These are phyloP conservation scores for Pseudocercospora fuligena DNA, from an alignment of 2,329 filamentous ascomycete genomes.

Conservation along the genomic window DNA sequence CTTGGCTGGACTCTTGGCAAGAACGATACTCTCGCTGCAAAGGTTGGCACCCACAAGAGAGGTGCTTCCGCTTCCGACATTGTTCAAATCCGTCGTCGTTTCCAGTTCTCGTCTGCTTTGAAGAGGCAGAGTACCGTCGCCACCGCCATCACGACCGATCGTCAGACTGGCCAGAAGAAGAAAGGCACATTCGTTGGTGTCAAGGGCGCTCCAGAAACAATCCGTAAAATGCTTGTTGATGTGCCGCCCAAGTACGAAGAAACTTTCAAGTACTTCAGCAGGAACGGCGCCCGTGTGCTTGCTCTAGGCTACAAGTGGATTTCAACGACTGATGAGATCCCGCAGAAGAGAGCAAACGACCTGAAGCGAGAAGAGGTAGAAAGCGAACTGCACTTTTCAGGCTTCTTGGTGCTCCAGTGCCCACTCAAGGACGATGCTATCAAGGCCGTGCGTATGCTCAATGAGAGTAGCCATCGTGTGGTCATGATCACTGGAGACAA, in stretches of 20 bases:
- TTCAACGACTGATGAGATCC: conserved; percentile 78
- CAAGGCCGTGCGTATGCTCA: conserved; percentile 92
- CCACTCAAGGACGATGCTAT: conserved; percentile 96
- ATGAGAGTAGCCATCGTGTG: conserved; percentile 96
- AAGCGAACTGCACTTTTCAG: conserved; percentile 81
- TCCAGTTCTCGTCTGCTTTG: conserved; percentile 95
- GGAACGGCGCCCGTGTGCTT: conserved; percentile 91
- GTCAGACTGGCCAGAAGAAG: conserved; percentile 73
- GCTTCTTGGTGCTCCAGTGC: conserved; percentile 93
- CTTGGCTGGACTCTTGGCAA: conserved; percentile 92
- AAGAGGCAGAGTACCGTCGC: conserved; percentile 96
- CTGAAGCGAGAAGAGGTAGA: conserved; percentile 93
- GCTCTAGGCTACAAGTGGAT: conserved; percentile 94
- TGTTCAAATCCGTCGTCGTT: conserved; percentile 93
- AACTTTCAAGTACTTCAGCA: conserved; percentile 97
- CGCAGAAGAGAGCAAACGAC: conserved; percentile 85
- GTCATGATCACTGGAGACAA: conserved; percentile 99
- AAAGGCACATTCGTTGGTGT: conserved; percentile 91
- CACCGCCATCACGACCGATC: conserved; percentile 74
- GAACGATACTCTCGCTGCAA: conserved; percentile 81
- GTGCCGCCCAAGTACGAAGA: conserved; percentile 91
- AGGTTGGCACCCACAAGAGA: conserved; percentile 53
- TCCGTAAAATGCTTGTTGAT: conserved; percentile 85
- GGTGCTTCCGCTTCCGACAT: conserved; percentile 63
- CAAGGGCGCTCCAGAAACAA: conserved; percentile 96